phyloP scores from a whole-genome alignment of 2,329 filamentous ascomycete species.

The Alternaria brassicicola region DNA sequence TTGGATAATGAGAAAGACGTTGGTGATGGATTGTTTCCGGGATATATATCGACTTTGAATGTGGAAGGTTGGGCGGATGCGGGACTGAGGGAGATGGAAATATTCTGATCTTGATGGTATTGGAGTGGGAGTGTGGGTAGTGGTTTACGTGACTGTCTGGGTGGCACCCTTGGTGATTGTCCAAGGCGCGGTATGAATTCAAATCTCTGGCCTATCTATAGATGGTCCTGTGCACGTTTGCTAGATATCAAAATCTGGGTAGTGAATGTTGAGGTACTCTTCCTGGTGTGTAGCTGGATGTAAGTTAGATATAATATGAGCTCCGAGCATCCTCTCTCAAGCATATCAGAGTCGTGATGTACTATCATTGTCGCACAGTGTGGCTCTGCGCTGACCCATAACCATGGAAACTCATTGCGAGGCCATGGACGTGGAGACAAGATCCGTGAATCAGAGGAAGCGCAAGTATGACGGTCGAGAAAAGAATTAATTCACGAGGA shows the following conservation, averaged over 20 bases:
- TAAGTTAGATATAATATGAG: neutral
- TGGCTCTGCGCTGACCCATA: neutral
- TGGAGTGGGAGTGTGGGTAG: neutral
- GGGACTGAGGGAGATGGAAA: neutral
- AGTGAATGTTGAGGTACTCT: neutral
- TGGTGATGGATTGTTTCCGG: neutral
- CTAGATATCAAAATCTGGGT: neutral
- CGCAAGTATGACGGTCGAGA: neutral
- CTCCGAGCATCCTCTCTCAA: neutral
- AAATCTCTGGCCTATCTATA: neutral
- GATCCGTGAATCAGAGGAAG: neutral
- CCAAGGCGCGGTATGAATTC: neutral
- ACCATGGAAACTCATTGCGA: neutral
- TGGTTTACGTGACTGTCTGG: neutral
- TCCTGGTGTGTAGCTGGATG: neutral
- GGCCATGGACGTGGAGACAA: neutral
- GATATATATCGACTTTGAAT: neutral
- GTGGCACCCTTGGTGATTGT: neutral
- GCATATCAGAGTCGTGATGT: too few relatives aligned
- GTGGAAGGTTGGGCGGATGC: fast-evolving
- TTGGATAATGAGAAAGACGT: neutral
- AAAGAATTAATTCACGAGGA: neutral
- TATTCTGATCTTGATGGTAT: neutral
- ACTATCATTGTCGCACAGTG: neutral
- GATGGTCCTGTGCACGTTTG: neutral